A percentile compares a stretch with the other conserved stretches of the same genome.
Evolutionary conservation across 2,329 filamentous ascomycete species (phyloP).

Genomic region (Magnaporthiopsis incrustans): DNA sequence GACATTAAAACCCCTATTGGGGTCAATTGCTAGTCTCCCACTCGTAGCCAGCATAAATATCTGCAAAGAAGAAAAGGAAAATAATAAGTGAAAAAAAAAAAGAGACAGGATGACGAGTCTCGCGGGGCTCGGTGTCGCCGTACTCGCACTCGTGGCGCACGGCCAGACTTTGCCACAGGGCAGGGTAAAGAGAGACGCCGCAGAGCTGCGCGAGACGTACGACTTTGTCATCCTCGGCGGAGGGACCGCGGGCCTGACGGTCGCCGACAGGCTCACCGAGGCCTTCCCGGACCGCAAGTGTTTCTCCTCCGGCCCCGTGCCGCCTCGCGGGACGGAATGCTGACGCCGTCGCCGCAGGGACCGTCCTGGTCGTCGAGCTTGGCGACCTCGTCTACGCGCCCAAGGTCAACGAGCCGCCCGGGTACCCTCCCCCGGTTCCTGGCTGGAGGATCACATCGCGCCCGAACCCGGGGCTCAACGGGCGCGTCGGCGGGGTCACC

Average conservation of each 20-base stretch:
- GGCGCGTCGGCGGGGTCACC: neutral
- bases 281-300: constrained; percentile 23
- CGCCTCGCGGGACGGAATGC: neutral
- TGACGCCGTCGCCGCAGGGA: constrained; percentile 2
- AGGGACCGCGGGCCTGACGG: constrained; percentile 1
- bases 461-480: neutral
- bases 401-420: neutral
- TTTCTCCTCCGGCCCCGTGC: neutral
- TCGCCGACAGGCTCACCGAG: constrained; percentile 6
- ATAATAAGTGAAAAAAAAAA: neutral
- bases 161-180: neutral
- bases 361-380: constrained; percentile 1
- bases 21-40: too few relatives aligned
- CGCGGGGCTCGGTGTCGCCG: neutral
- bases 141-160: neutral
- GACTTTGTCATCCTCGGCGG: constrained; percentile 7
- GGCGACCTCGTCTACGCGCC: constrained; percentile 7
- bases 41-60: neutral
- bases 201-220: constrained; percentile 1
- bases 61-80: neutral
- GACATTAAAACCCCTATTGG: too few relatives aligned
- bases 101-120: neutral
- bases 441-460: neutral
- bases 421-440: neutral
- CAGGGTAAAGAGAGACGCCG: neutral